phyloP scores from a whole-genome alignment of 805 yeast species.

The Debaryomyces hansenii region DNA sequence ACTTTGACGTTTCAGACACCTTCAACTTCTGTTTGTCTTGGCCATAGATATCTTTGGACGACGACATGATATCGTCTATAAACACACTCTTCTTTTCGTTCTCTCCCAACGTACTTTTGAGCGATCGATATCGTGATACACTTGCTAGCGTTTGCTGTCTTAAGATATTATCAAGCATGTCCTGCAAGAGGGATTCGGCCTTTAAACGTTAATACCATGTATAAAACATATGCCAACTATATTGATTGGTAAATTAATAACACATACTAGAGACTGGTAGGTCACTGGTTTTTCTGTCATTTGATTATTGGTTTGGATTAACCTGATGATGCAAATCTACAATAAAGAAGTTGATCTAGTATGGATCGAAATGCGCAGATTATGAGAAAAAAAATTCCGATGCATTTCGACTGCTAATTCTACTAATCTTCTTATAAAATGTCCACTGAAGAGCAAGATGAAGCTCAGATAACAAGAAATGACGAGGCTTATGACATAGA shows the following conservation, averaged over 20 bases:
- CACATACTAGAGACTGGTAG: conserved; percentile 13
- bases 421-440: neutral
- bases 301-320: conserved; percentile 8
- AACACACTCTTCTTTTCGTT: conserved; percentile 13
- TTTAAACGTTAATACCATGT: conserved; percentile 15
- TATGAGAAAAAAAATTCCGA: no score
- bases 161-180: conserved; percentile 31
- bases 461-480: conserved; percentile 1
- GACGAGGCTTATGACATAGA: conserved; percentile 11
- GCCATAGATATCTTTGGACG: conserved; percentile 48
- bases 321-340: neutral
- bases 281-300: conserved; percentile 10
- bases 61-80: conserved; percentile 11
- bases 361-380: no score
- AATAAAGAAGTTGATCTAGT: neutral
- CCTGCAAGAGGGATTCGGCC: conserved; percentile 40
- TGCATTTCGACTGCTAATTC: no score
- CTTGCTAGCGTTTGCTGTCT: conserved; percentile 28
- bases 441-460: neutral
- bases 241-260: neutral
- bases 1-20: conserved; percentile 48
- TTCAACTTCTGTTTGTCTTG: conserved; percentile 47
- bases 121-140: conserved; percentile 22
- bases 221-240: neutral
- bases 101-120: conserved; percentile 15